A percentile compares a stretch with the other conserved stretches of the same genome.
Conservation (phyloP, 345 rosid genomes). For the Eucalyptus melliodora region DNA sequence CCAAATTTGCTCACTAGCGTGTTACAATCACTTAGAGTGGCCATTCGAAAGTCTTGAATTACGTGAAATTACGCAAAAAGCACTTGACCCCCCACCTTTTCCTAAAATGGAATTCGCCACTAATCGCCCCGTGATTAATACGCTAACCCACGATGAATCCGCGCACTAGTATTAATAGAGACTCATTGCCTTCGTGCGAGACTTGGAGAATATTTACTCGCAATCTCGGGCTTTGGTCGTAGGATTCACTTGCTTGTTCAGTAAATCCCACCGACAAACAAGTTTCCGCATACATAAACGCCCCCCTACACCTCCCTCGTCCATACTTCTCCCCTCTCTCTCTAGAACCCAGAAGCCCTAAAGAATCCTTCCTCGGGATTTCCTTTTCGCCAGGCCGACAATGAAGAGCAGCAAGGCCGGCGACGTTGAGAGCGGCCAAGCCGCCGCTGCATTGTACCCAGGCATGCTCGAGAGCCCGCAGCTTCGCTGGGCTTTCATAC, state of each 20-base stretch:
- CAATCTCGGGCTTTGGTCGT: background rate
- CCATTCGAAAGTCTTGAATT: background rate
- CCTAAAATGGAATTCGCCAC: background rate
- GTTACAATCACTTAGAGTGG: background rate
- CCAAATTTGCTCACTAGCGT: background rate
- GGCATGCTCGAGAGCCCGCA: slow-evolving; percentile 24
- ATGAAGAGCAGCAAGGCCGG: background rate
- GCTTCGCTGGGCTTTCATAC: slow-evolving; percentile 55
- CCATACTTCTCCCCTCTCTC: background rate
- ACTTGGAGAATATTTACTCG: too few species aligned
- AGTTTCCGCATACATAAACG: background rate
- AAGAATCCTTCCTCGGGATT: background rate
- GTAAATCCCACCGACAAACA: background rate
- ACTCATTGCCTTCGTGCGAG: too few species aligned
- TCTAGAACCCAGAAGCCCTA: background rate
- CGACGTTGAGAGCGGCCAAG: background rate
- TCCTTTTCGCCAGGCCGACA: background rate
- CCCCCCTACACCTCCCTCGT: background rate
- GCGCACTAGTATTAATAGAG: background rate
- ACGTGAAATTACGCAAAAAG: background rate
- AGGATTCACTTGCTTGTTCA: background rate
- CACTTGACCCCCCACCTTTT: background rate
- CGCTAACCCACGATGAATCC: background rate
- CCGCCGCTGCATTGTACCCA: background rate
- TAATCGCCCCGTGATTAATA: background rate